phyloP scores from a whole-genome alignment of 2,329 filamentous ascomycete genomes.

The Ophiostoma himal-ulmi region DNA sequence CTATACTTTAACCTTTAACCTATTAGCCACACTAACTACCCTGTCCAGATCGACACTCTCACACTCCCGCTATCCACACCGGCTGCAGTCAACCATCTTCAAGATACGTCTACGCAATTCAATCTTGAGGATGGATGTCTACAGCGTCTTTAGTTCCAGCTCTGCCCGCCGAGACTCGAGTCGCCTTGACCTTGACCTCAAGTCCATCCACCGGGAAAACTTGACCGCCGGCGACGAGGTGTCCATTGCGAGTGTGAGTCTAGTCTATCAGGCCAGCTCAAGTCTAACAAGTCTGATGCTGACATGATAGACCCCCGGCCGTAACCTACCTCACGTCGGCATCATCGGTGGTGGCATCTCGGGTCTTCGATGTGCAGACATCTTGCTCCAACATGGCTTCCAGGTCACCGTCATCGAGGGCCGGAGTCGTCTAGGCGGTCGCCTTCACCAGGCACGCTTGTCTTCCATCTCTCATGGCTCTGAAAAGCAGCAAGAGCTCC shows the following conservation, averaged over 20 bases:
- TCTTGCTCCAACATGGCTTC: slow-evolving; percentile 59
- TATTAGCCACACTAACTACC: neutral
- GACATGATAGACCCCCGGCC: slow-evolving; percentile 15
- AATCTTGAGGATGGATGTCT: slow-evolving; percentile 43
- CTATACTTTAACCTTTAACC: neutral
- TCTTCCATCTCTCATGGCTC: slow-evolving; percentile 14
- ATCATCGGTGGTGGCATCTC: slow-evolving; percentile 67
- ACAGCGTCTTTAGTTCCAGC: slow-evolving; percentile 46
- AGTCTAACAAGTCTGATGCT: neutral
- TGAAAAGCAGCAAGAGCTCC: slow-evolving; percentile 29
- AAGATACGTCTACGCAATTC: neutral
- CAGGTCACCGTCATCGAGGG: slow-evolving; percentile 65
- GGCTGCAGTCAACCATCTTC: neutral
- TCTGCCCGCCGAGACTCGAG: slow-evolving; percentile 40
- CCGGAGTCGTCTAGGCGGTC: slow-evolving; percentile 60
- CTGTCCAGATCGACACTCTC: neutral
- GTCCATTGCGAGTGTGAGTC: slow-evolving; percentile 9
- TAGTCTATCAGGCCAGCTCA: too few species aligned
- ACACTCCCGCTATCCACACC: neutral
- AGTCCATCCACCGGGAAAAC: slow-evolving; percentile 37
- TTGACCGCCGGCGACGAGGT: slow-evolving; percentile 5
- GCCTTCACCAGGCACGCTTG: slow-evolving; percentile 50
- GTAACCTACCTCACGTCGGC: slow-evolving; percentile 48
- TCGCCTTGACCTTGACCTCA: slow-evolving; percentile 47
- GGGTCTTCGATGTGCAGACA: slow-evolving; percentile 64